Evolutionary conservation across 1,284 basidiomycete genomes (phyloP).

Genomic region (Moesziomyces antarcticus): DNA sequence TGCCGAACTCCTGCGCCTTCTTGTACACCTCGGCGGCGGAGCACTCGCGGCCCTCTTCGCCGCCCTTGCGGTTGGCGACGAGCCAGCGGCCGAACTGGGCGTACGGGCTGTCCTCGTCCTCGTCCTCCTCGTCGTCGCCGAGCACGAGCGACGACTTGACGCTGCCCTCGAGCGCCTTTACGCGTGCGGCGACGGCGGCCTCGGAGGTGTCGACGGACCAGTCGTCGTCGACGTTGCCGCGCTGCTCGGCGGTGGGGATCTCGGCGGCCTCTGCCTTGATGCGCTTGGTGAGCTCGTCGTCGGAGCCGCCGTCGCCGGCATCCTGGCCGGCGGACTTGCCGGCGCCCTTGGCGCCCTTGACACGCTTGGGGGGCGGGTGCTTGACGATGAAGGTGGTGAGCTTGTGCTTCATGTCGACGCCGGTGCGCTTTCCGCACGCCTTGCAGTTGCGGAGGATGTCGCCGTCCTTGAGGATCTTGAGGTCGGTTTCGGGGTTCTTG

Average conservation of each 20-base stretch:
- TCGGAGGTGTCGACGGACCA: conserved; percentile 92
- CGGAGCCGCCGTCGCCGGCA: conserved; percentile 66
- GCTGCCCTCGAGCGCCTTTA: conserved; percentile 79
- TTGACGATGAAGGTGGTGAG: conserved; percentile 95
- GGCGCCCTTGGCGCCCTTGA: conserved; percentile 65
- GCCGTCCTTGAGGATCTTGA: conserved; percentile 82
- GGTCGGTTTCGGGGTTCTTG: conserved; percentile 99
- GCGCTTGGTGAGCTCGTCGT: conserved; percentile 71
- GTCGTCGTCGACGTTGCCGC: conserved; percentile 72
- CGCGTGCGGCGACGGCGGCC: conserved; percentile 88
- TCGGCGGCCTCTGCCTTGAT: conserved; percentile 70
- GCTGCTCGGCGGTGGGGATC: conserved; percentile 70
- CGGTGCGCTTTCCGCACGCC: conserved; percentile 92
- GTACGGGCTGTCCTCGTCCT: conserved; percentile 75
- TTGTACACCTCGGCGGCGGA: conserved; percentile 77
- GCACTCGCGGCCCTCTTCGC: conserved; percentile 55
- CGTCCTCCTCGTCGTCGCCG: conserved; percentile 77
- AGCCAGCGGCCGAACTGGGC: conserved; percentile 86
- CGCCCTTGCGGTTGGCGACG: conserved; percentile 77
- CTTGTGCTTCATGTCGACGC: conserved; percentile 96
- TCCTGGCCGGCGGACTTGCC: conserved; percentile 74
- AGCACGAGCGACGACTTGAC: conserved; percentile 73
- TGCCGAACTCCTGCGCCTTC: conserved; percentile 89
- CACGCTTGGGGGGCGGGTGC: conserved; percentile 84
- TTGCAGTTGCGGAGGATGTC: conserved; percentile 98